Conservation (phyloP, 768 basidiomycete species). For the Leccinum boreale region DNA sequence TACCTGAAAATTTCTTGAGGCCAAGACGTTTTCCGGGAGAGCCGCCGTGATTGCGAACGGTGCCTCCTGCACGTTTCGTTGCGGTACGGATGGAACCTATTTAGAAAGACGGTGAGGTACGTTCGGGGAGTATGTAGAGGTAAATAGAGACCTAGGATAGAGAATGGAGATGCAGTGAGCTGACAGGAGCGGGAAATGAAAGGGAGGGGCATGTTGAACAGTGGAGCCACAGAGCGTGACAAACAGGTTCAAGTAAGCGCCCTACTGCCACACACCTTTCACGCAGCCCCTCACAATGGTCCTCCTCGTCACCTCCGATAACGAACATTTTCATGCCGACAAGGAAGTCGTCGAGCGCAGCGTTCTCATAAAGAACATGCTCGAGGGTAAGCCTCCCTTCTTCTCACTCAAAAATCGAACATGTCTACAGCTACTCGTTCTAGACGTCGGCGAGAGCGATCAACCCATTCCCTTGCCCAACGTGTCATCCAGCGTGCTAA, state of each 20-base stretch:
- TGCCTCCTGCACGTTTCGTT: conserved; percentile 95
- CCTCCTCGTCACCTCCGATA: conserved; percentile 90
- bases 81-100: conserved; percentile 81
- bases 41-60: conserved; percentile 88
- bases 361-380: conserved; percentile 99
- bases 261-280: conserved; percentile 1
- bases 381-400: conserved; percentile 67
- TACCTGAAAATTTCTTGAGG: conserved; percentile 95
- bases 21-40: conserved; percentile 93
- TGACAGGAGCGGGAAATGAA: conserved; percentile 45
- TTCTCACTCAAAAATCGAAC: not conserved
- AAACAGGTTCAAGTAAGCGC: conserved; percentile 2
- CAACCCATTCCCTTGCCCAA: conserved; percentile 94
- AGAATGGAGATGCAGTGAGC: conserved; percentile 47
- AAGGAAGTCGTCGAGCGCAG: conserved; percentile 93
- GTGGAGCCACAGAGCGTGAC: conserved; percentile 12
- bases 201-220: conserved; percentile 16
- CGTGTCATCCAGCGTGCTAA: conserved; percentile 87
- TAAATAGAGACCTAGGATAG: conserved; percentile 32
- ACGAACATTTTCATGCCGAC: conserved; percentile 90
- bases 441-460: conserved; percentile 93
- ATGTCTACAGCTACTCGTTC: conserved; percentile 1
- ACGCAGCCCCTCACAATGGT: conserved; percentile 49
- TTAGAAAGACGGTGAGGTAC: conserved; percentile 1
- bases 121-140: not conserved